Conservation (phyloP, 495 filamentous ascomycete species). For the Echria macrotheca region DNA sequence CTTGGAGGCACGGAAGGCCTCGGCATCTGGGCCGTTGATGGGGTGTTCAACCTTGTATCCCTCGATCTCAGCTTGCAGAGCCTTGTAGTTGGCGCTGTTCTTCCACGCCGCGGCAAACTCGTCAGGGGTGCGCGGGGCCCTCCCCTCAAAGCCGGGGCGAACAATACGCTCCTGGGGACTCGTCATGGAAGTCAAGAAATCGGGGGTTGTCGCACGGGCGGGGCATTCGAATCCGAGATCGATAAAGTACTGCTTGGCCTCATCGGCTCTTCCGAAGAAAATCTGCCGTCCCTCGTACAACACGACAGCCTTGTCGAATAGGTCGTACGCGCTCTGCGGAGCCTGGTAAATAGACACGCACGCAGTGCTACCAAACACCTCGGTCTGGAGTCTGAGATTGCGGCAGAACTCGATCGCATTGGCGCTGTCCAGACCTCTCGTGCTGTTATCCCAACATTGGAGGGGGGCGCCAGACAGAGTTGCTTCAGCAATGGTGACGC, state of each 20-base stretch:
- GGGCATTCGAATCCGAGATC: slow-evolving; percentile 73
- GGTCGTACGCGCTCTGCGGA: slow-evolving; percentile 68
- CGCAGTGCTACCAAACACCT: slow-evolving; percentile 59
- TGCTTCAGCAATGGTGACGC: slow-evolving; percentile 74
- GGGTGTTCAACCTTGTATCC: slow-evolving; percentile 59
- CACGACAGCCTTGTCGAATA: slow-evolving; percentile 73
- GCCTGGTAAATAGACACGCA: slow-evolving; percentile 84
- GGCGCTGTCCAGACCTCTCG: slow-evolving; percentile 72
- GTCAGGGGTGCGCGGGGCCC: slow-evolving; percentile 65
- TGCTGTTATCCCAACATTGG: slow-evolving; percentile 84
- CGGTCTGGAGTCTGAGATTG: slow-evolving; percentile 59
- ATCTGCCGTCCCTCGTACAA: slow-evolving; percentile 82
- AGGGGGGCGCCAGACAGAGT: slow-evolving; percentile 60
- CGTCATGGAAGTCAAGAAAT: slow-evolving; percentile 78
- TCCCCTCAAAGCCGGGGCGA: slow-evolving; percentile 58
- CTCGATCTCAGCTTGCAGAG: slow-evolving; percentile 65
- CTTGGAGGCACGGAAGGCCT: slow-evolving; percentile 64
- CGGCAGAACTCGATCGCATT: slow-evolving; percentile 78
- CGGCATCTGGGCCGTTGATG: slow-evolving; percentile 56
- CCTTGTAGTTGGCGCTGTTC: slow-evolving; percentile 59
- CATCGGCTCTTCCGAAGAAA: slow-evolving; percentile 61
- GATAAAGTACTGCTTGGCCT: slow-evolving; percentile 64
- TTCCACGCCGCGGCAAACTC: slow-evolving; percentile 74
- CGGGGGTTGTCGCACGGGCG: slow-evolving; percentile 65
- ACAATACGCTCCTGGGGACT: slow-evolving; percentile 62